These are phyloP conservation scores for Candida hispaniensis DNA, from an alignment of 805 yeast species.

Conservation along the genomic window DNA sequence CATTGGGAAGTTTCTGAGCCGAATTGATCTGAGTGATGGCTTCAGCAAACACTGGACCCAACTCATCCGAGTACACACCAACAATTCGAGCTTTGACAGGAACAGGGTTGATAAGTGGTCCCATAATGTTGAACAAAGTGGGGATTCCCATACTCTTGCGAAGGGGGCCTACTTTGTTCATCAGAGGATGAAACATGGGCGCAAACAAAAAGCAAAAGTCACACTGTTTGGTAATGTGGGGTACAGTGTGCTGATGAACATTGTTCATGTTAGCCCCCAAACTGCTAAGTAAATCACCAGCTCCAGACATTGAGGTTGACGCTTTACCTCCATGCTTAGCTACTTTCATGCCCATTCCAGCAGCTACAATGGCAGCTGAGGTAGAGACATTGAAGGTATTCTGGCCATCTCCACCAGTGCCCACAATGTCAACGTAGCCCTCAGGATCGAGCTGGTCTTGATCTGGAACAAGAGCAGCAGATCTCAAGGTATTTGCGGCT, in stretches of 20 bases:
- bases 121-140: slow-evolving; percentile 85
- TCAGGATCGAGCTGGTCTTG: slow-evolving; percentile 20
- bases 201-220: slow-evolving; percentile 70
- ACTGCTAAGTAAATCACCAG: slow-evolving; percentile 74
- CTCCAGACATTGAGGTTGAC: slow-evolving; percentile 83
- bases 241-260: slow-evolving; percentile 53
- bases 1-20: slow-evolving; percentile 34
- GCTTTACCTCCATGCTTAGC: slow-evolving; percentile 99
- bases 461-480: slow-evolving; percentile 31
- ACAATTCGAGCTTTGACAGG: slow-evolving; percentile 68
- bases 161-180: slow-evolving; percentile 72
- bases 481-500: slow-evolving; percentile 67
- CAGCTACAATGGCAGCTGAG: slow-evolving; percentile 85
- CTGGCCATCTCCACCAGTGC: slow-evolving; percentile 98
- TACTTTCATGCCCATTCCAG: slow-evolving; percentile 72
- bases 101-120: slow-evolving; percentile 90
- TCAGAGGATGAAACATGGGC: slow-evolving; percentile 87
- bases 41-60: slow-evolving; percentile 78
- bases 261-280: slow-evolving; percentile 76
- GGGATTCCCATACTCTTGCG: slow-evolving; percentile 78
- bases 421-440: slow-evolving; percentile 80
- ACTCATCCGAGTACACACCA: slow-evolving; percentile 72
- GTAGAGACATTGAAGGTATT: slow-evolving; percentile 95
- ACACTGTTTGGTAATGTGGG: slow-evolving; percentile 39
- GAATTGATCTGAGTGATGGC: slow-evolving; percentile 59